phyloP scores from a whole-genome alignment of 768 basidiomycete genomes.

The Tylopilus subfusipes region DNA sequence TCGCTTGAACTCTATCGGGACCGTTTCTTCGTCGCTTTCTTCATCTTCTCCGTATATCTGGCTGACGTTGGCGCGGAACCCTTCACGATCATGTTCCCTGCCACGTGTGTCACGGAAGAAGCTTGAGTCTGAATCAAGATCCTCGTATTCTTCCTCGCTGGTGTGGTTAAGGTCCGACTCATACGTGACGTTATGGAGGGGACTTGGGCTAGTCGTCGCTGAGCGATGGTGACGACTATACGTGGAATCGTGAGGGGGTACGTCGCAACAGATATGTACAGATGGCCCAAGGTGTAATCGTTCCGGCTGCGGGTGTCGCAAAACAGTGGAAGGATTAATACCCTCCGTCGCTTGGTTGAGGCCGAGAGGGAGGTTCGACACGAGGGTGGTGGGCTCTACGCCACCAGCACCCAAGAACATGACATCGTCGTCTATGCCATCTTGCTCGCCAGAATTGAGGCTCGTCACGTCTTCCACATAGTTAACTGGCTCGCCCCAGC shows the following conservation, averaged over 20 bases:
- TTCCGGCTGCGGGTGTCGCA: slow-evolving; percentile 34
- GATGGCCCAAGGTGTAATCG: slow-evolving; percentile 21
- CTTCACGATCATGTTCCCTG: slow-evolving; percentile 22
- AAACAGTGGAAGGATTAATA: slow-evolving; percentile 10
- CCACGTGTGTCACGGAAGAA: slow-evolving; percentile 31
- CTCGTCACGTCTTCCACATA: slow-evolving; percentile 41
- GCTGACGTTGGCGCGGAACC: slow-evolving; percentile 31
- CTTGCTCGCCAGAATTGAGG: slow-evolving; percentile 44
- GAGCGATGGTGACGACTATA: slow-evolving; percentile 28
- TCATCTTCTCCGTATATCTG: slow-evolving; percentile 34
- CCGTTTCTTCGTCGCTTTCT: slow-evolving; percentile 36
- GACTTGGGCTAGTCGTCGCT: slow-evolving; percentile 38
- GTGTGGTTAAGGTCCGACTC: slow-evolving; percentile 30
- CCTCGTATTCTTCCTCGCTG: slow-evolving; percentile 32
- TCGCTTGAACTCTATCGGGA: slow-evolving; percentile 35
- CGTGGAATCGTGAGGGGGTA: slow-evolving; percentile 20
- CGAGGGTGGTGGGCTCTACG: slow-evolving; percentile 33
- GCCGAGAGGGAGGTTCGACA: slow-evolving; percentile 35
- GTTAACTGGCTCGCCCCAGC: slow-evolving; percentile 55
- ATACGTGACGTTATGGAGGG: slow-evolving; percentile 34
- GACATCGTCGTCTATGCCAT: slow-evolving; percentile 47
- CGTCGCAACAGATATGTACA: slow-evolving; percentile 24
- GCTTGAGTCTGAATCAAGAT: slow-evolving; percentile 33
- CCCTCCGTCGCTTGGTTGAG: slow-evolving; percentile 24
- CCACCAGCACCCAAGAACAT: slow-evolving; percentile 52